Evolutionary conservation across 2,329 filamentous ascomycete species (phyloP), one percentile per base, ranked within the genome.

Genomic region (Colletotrichum melonis): DNA sequence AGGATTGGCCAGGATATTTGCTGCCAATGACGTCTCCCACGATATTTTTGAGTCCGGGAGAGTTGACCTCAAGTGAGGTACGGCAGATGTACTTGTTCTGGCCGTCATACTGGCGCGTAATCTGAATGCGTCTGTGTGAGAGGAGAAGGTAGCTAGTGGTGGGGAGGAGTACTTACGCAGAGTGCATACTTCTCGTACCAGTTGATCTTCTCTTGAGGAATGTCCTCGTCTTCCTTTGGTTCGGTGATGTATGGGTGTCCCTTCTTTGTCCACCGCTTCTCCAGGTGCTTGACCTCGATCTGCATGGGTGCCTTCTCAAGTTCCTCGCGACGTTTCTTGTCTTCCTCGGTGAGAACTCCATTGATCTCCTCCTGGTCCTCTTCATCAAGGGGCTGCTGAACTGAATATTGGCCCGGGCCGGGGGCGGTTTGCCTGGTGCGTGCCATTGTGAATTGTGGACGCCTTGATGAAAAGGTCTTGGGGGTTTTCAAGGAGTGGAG

Each of bases 251-350:
- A 79, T 9, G 67, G 67, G 22, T 76, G 75, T 6, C 78, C 77
- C 68, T 80, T 78, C 46, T 76, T 76, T 59, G 79, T 80, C 67
- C 77, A 79, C 26, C 78, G 79, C 59, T 77, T 79, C 59, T 82
- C 80, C 19, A 82, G 78, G 60, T 81, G 78, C 71, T 81, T 81
- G 66, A 82, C 76, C 66, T 80, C 78, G 22, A 76, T 60, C 38
- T 76, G 77, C 78, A 79, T 79, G 24, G 77, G 77, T 11, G 77
- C 75, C 57, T 78, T 75, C 38, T 78, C 77, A 24, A 78, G 74
- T 69, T 78, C 77, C 49, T 76, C 75, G 11, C 75, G 75, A 35
- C 74, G 75, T 65, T 69, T 73, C 66, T 76, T 76, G 6, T 76
- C 74, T 54, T 77, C 75, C 19, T 77, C 76, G 42, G 71, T 75